Conservation (phyloP, 805 yeast genomes). For the Dipodascus albidus region DNA sequence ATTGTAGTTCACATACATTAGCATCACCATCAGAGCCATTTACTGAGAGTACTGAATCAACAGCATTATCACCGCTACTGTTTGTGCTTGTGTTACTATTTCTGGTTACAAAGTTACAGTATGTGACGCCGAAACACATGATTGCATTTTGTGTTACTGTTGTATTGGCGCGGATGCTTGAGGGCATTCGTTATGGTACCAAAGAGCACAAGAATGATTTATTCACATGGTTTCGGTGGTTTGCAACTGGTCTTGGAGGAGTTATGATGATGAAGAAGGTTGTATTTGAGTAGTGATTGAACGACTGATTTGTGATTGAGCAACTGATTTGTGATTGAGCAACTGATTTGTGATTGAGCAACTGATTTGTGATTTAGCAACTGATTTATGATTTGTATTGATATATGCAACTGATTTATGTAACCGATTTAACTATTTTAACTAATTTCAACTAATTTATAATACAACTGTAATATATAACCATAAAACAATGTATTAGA, state of each 20-base stretch:
- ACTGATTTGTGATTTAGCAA: too few species aligned
- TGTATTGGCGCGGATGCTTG: neutral
- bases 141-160: neutral
- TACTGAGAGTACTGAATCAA: too few species aligned
- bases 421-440: too few species aligned
- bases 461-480: too few species aligned
- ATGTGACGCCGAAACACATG: neutral
- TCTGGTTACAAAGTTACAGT: neutral
- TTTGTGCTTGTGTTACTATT: neutral
- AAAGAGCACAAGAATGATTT: too few species aligned
- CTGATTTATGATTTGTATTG: too few species aligned
- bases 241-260: neutral
- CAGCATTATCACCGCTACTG: neutral
- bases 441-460: too few species aligned
- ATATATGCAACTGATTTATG: too few species aligned
- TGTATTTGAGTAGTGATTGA: neutral
- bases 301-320: neutral
- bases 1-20: too few species aligned
- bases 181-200: neutral
- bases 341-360: neutral
- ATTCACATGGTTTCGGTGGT: neutral
- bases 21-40: too few species aligned
- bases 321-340: neutral
- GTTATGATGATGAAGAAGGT: neutral
- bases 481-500: too few species aligned